Evolutionary conservation across 352 stramenopile species (phyloP).

Genomic region (Phytopythium montanum): DNA sequence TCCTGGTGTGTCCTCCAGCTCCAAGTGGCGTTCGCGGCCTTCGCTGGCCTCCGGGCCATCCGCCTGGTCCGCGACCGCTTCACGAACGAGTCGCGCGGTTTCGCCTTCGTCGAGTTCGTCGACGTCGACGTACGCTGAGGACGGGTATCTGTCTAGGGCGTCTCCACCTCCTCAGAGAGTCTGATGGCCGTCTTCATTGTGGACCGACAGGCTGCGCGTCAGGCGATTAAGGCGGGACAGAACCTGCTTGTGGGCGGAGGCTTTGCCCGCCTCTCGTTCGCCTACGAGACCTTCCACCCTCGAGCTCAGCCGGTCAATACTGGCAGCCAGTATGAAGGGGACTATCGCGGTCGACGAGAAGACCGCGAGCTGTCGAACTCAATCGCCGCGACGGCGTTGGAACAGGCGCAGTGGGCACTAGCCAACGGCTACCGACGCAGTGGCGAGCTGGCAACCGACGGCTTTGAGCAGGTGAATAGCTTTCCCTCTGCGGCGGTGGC

Average conservation of each 20-base stretch:
- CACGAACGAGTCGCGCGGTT: constrained; percentile 64
- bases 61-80: constrained; percentile 67
- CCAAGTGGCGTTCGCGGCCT: constrained; percentile 65
- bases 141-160: neutral
- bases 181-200: constrained; percentile 6
- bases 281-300: constrained; percentile 34
- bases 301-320: constrained; percentile 13
- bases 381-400: constrained; percentile 56
- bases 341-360: neutral
- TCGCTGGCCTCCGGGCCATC: constrained; percentile 64
- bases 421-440: constrained; percentile 43
- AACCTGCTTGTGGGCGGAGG: constrained; percentile 32
- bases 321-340: neutral
- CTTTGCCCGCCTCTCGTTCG: constrained; percentile 55
- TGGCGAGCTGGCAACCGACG: constrained; percentile 11
- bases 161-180: neutral
- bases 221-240: constrained; percentile 26
- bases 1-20: constrained; percentile 28
- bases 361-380: constrained; percentile 22
- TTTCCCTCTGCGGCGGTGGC: constrained; percentile 8
- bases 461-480: constrained; percentile 34
- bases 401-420: constrained; percentile 83
- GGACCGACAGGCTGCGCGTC: constrained; percentile 14
- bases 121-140: constrained; percentile 46
- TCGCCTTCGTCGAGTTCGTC: constrained; percentile 78